Evolutionary conservation across 2,329 filamentous ascomycete species (phyloP), one percentile per base, ranked within the genome.

Genomic region (Aureobasidium sp.): DNA sequence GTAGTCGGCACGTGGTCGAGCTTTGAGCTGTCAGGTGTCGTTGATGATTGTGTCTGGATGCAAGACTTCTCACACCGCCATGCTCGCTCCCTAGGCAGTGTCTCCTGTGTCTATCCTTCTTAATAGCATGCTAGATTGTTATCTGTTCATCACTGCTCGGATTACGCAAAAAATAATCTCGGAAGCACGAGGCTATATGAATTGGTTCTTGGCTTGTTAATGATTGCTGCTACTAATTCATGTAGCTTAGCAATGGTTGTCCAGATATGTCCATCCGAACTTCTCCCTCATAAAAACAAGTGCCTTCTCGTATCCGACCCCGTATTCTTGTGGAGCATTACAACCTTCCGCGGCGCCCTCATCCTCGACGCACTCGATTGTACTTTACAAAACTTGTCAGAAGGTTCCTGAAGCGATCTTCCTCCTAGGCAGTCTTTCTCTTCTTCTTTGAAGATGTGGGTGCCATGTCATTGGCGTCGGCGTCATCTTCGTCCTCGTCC

Each of bases 401-500:
- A 5, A 50, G 29, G 5, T 22, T 35, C 12, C n/a, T 35, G 48
- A 35, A 15, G 24, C 24, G 45, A 31, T n/a, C 17, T 24, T 5
- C 37, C 37, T 54, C 33, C 50, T 54, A 54, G 37, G 50, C 29
- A 29, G 33, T 54, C 27, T 42, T 54, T 54, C 54, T 58, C 45
- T 60, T 60, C 57, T 49, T 60, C 57, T 59, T 49, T 8, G 56
- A 60, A 11, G 56, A 60, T 2, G 17, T 3, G 8, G 31, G 56
- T 42, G 24, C 42, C 11, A 12, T 24, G 19, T 31, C 35, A 19
- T 47, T 29, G 12, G 22, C 37, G n/a, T 48, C 31, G 11, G 24
- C 59, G 14, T 56, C 42, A 39, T 56, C 60, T 6, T 61, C 49
- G 27, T 54, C 62, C 5, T 64, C 62, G 11, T 64, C 63, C 42